Evolutionary conservation across 148 eudicot species (phyloP).

Genomic region (Vaccinium corymbosum): DNA sequence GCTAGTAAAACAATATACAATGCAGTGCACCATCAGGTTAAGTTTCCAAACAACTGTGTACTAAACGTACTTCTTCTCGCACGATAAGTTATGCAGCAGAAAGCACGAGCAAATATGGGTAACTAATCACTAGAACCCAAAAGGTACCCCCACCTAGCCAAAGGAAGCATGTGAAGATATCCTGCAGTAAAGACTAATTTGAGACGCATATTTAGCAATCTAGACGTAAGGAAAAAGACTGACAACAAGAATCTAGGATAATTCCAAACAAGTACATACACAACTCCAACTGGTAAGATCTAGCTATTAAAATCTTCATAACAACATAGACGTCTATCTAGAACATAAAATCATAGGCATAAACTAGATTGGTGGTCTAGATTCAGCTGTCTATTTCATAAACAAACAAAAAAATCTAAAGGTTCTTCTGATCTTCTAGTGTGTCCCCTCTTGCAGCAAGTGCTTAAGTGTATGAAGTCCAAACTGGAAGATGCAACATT

Average conservation of each 20-base stretch:
- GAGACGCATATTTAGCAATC: neutral
- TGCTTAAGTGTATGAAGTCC: constrained; percentile 15
- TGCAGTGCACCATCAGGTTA: neutral
- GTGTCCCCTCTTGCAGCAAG: constrained; percentile 14
- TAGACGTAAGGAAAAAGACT: neutral
- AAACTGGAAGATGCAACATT: constrained; percentile 19
- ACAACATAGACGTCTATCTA: constrained; percentile 12
- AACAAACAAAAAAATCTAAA: neutral
- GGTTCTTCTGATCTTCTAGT: constrained; percentile 17
- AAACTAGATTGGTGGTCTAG: constrained; percentile 11
- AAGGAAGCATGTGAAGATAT: neutral
- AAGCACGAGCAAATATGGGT: neutral
- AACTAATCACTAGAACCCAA: constrained; percentile 5
- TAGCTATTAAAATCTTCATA: constrained; percentile 11
- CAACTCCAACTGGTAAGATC: constrained; percentile 7
- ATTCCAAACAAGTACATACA: constrained; percentile 10
- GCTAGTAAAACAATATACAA: neutral
- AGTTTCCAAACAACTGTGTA: neutral
- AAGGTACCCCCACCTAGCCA: neutral
- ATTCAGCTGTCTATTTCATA: constrained; percentile 10
- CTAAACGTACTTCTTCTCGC: neutral
- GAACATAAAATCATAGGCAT: constrained; percentile 9
- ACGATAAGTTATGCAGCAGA: neutral
- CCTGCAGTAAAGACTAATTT: neutral
- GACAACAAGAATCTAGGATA: constrained; percentile 14